Conservation (phyloP, 805 yeast genomes). For the Sugiyamaella lignohabitans region DNA sequence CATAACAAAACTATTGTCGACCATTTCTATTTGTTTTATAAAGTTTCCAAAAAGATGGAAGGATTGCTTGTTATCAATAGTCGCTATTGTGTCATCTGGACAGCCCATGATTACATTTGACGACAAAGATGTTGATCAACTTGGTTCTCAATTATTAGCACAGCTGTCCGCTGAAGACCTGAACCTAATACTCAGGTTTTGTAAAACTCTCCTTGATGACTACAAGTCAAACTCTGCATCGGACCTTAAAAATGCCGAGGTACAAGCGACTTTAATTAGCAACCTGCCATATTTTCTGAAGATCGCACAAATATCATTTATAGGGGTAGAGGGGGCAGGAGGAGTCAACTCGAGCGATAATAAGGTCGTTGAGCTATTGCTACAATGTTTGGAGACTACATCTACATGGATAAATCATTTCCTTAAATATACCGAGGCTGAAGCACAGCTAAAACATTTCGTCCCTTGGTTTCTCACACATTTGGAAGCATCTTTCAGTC, state of each 20-base stretch:
- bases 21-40: constrained; percentile 44
- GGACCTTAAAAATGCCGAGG: neutral
- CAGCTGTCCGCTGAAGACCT: constrained; percentile 5
- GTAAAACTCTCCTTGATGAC: constrained; percentile 27
- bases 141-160: neutral
- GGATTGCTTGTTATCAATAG: constrained; percentile 26
- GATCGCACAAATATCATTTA: constrained; percentile 1
- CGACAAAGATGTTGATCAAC: neutral
- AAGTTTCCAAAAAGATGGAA: constrained; percentile 36
- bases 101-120: neutral
- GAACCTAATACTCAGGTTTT: constrained; percentile 20
- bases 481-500: neutral
- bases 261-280: neutral
- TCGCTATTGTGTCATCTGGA: neutral
- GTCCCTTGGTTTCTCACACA: neutral
- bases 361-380: neutral
- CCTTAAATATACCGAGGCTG: neutral
- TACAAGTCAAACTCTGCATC: neutral
- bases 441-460: neutral
- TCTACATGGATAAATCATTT: neutral
- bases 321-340: neutral
- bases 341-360: neutral
- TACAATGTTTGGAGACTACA: neutral
- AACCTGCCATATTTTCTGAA: constrained; percentile 1
- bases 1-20: constrained; percentile 52